These are phyloP conservation scores for Clausena lansium DNA, from an alignment of 345 rosid genomes.

Conservation along the genomic window DNA sequence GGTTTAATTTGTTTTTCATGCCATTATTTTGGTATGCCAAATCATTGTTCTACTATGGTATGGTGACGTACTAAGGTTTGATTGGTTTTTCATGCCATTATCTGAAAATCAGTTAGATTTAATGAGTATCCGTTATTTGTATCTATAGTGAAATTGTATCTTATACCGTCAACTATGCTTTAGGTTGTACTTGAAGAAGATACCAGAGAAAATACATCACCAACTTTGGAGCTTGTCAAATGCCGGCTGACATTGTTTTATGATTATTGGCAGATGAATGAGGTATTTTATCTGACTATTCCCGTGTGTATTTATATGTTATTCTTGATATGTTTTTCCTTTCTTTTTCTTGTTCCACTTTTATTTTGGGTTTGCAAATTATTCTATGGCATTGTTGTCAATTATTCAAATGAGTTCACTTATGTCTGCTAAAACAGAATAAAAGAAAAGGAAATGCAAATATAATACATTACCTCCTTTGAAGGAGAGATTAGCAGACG, in stretches of 20 bases:
- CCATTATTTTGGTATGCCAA: background rate
- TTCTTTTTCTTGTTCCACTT: background rate
- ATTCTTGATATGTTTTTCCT: conserved; percentile 1
- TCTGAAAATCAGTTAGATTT: background rate
- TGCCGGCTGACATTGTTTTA: conserved; percentile 81
- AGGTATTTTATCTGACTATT: conserved; percentile 44
- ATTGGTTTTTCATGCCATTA: background rate
- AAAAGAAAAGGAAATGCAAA: background rate
- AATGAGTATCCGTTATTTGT: background rate
- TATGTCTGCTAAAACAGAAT: background rate
- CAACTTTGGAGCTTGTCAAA: conserved; percentile 59
- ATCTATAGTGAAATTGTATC: conserved; percentile 8
- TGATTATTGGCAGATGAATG: conserved; percentile 89
- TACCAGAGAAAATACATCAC: conserved; percentile 27
- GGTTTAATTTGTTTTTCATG: background rate
- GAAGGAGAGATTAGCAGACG: background rate
- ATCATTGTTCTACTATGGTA: background rate
- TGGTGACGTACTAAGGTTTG: background rate
- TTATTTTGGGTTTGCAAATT: background rate
- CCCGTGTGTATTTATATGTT: background rate
- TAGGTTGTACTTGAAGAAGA: conserved; percentile 62
- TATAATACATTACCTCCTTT: background rate
- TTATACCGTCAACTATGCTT: conserved; percentile 9
- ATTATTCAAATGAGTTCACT: background rate
- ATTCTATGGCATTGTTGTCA: conserved; percentile 2